phyloP scores from a whole-genome alignment of 1,284 basidiomycete genomes.

The Trichosporon asahii region DNA sequence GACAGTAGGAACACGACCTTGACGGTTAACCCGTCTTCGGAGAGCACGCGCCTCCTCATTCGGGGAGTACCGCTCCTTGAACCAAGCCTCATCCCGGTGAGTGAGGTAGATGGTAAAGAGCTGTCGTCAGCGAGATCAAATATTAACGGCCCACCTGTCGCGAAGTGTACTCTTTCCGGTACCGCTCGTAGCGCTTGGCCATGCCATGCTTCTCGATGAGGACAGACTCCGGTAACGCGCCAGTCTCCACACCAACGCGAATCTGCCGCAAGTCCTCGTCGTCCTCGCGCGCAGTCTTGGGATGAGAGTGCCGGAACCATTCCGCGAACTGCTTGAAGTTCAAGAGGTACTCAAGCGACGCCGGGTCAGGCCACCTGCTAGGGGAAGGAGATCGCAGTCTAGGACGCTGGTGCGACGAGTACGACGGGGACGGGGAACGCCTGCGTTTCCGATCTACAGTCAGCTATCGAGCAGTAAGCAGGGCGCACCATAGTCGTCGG shows the following conservation, averaged over 20 bases:
- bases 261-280: constrained; percentile 40
- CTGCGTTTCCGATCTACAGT: constrained; percentile 65
- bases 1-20: constrained; percentile 72
- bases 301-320: constrained; percentile 78
- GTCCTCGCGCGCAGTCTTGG: constrained; percentile 60
- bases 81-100: constrained; percentile 87
- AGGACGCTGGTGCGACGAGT: constrained; percentile 46
- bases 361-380: constrained; percentile 60
- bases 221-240: constrained; percentile 34
- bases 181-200: constrained; percentile 73
- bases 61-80: constrained; percentile 86
- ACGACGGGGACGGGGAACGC: constrained; percentile 79
- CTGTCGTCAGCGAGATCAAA: constrained; percentile 25
- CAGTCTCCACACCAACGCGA: constrained; percentile 29
- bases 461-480: not conserved
- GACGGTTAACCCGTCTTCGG: constrained; percentile 70
- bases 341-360: constrained; percentile 74
- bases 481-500: constrained; percentile 40
- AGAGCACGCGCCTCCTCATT: constrained; percentile 63
- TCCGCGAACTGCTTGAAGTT: constrained; percentile 80
- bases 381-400: constrained; percentile 38
- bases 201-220: constrained; percentile 65
- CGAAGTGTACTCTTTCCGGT: constrained; percentile 80
- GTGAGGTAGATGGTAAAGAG: constrained; percentile 86
- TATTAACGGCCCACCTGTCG: constrained; percentile 64